Base-by-base conservation (phyloP, 305 asterid species). In the Fraxinus angustifolia region DNA sequence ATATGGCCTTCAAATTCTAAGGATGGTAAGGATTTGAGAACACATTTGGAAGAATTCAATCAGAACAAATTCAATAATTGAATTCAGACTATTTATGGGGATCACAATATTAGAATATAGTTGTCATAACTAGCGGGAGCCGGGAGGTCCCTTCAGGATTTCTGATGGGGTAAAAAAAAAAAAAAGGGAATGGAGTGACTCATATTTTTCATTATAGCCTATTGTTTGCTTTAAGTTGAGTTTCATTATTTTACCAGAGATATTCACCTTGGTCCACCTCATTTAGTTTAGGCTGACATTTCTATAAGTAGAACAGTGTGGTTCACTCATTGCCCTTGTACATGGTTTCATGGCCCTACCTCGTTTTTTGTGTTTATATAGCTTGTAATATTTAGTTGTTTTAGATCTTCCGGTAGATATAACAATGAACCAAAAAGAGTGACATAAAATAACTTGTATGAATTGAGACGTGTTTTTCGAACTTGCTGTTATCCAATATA, bases 51-150 rank as follows among this genome's bases (percentile, higher is more conserved):
- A 76, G 83, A 86, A 83, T 26, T 65, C 72, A 23, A 23, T 23
- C 17, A 65, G 6, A 60, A 60, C 71, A 21, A 21, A 82, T 84
- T 88, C 91, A 94, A 91, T 94, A 84, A 91, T 91, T 90, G 89
- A 81, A 86, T 78, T 81, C 70, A 79, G 68, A 79, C 50, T 79
- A 48, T 79, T 77, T 82, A 80, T 83, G 68, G 85, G 92, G 87
- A 90, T 89, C 86, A 88, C 83, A 87, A 75, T 31, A 83, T 79
- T 72, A 85, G 82, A 73, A 84, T 78, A 87, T 75, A 91, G 88
- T 91, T 89, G 91, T 88, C 91, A 75, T 21, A 82, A 72, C 93
- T 90, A 88, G 91, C 35, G 5, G 35, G 35, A 33, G 35, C 35
- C 88, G 92, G 85, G 72, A 71, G 84, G 87, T 85, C 90, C 48